Evolutionary conservation across 768 basidiomycete genomes (phyloP).

Genomic region (Gelatoporia subvermispora): DNA sequence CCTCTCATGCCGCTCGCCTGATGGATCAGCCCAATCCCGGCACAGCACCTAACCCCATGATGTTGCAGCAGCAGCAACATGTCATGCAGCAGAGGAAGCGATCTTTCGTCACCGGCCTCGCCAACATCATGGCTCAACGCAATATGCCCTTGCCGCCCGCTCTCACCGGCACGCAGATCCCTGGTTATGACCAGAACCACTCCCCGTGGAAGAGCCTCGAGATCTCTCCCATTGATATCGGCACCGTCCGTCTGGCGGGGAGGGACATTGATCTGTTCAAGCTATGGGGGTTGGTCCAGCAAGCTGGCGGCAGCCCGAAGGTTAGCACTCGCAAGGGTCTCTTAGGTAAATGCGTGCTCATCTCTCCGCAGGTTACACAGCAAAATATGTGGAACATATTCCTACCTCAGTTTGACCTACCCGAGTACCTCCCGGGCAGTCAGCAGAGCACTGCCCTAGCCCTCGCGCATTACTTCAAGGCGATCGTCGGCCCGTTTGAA

Average conservation of each 20-base stretch:
- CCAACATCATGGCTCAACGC: slow-evolving; percentile 51
- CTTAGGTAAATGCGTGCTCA: neutral
- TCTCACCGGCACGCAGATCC: slow-evolving; percentile 56
- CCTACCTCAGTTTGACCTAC: slow-evolving; percentile 40
- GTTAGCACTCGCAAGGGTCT: slow-evolving; percentile 33
- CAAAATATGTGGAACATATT: slow-evolving; percentile 56
- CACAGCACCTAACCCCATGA: slow-evolving; percentile 26
- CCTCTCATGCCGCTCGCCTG: slow-evolving; percentile 27
- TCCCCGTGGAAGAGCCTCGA: slow-evolving; percentile 69
- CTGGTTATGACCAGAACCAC: slow-evolving; percentile 55
- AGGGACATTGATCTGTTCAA: slow-evolving; percentile 75
- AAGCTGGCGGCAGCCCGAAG: slow-evolving; percentile 55
- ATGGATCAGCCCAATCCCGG: slow-evolving; percentile 29
- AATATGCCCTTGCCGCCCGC: slow-evolving; percentile 70
- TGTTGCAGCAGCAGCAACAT: slow-evolving; percentile 33
- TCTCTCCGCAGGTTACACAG: slow-evolving; percentile 14
- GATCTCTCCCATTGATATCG: slow-evolving; percentile 48
- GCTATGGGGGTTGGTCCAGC: slow-evolving; percentile 59
- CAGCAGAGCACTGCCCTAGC: slow-evolving; percentile 41
- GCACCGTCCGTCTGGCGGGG: slow-evolving; percentile 63
- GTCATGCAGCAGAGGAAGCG: slow-evolving; percentile 51
- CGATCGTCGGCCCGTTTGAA: slow-evolving; percentile 67
- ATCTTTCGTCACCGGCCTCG: slow-evolving; percentile 56
- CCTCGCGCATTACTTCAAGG: slow-evolving; percentile 56
- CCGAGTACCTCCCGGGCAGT: slow-evolving; percentile 29